Evolutionary conservation across 1,284 basidiomycete genomes (phyloP).

Genomic region (Vanrija pseudolonga): DNA sequence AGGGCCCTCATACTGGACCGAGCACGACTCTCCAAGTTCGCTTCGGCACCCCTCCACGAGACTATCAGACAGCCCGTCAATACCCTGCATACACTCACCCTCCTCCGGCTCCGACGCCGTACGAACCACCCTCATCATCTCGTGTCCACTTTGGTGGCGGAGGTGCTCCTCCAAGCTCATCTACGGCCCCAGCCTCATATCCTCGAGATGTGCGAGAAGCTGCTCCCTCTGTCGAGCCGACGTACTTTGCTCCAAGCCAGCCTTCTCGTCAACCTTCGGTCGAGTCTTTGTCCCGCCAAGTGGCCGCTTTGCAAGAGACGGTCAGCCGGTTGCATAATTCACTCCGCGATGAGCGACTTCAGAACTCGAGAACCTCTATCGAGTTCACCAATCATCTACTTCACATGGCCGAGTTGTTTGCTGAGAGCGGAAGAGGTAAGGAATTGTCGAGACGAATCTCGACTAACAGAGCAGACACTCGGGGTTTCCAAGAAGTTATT

Average conservation of each 20-base stretch:
- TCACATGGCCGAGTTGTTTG: conserved; percentile 31
- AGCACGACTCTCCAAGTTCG: not conserved
- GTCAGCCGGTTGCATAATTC: conserved; percentile 24
- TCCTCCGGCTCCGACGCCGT: not conserved
- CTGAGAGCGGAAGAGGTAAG: conserved; percentile 1
- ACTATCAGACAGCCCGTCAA: not conserved
- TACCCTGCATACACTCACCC: not conserved
- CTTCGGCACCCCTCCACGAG: not conserved
- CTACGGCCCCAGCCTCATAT: not conserved
- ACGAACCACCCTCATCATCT: not conserved
- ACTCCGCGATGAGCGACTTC: conserved; percentile 32
- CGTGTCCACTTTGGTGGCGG: not conserved
- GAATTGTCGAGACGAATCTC: not conserved
- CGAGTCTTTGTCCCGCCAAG: conserved; percentile 19
- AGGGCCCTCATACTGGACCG: not conserved
- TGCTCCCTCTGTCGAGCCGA: conserved; percentile 20
- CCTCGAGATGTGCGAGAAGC: conserved; percentile 13
- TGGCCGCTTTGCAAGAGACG: conserved; percentile 32
- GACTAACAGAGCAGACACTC: not conserved
- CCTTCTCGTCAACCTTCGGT: conserved; percentile 9
- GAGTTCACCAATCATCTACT: conserved; percentile 33
- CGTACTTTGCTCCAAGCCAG: conserved; percentile 19
- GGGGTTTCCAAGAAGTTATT: not conserved
- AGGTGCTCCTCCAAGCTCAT: conserved; percentile 2
- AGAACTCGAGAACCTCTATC: conserved; percentile 25